Percentiles rank a stretch among this genome's conserved stretches.
These are phyloP conservation scores for Scenedesmus sp. DNA, from an alignment of 163 green algal species.

Conservation along the genomic window DNA sequence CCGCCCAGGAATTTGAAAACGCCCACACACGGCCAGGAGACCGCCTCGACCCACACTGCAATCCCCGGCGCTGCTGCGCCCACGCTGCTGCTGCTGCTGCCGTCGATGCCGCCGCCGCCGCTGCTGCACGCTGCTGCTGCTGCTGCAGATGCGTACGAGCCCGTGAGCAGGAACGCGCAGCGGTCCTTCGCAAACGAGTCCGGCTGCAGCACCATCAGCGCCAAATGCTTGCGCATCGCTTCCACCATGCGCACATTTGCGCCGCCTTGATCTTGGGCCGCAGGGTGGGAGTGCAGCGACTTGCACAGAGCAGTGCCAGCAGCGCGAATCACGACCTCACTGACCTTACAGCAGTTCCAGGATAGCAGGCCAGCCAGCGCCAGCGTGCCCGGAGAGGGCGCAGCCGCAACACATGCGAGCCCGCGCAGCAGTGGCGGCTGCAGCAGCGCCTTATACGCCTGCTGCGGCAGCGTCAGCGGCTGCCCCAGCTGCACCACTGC, in stretches of 20 bases:
- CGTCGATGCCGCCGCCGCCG: neutral
- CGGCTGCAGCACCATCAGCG: constrained; percentile 5
- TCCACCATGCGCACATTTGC: neutral
- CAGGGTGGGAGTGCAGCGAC: neutral
- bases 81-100: neutral
- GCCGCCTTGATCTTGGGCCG: too few relatives aligned
- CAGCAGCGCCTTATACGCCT: constrained; percentile 26
- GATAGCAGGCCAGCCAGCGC: constrained; percentile 31
- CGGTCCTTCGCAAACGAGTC: neutral
- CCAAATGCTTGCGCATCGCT: neutral
- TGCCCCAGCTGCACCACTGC: neutral
- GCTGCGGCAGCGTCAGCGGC: constrained; percentile 17
- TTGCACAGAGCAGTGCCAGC: neutral
- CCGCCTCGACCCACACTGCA: neutral
- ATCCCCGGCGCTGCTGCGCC: neutral
- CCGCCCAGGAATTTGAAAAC: neutral
- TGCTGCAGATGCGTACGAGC: neutral
- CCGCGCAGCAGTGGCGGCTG: neutral
- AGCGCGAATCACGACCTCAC: neutral
- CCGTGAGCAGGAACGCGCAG: neutral
- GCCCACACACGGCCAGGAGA: neutral
- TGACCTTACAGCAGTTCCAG: constrained; percentile 8
- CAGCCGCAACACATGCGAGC: neutral
- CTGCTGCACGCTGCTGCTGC: neutral
- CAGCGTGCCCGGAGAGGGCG: neutral